Evolutionary conservation across 352 stramenopile species (phyloP), one percentile per base, ranked within the genome.

Genomic region (Pythium chondricola): DNA sequence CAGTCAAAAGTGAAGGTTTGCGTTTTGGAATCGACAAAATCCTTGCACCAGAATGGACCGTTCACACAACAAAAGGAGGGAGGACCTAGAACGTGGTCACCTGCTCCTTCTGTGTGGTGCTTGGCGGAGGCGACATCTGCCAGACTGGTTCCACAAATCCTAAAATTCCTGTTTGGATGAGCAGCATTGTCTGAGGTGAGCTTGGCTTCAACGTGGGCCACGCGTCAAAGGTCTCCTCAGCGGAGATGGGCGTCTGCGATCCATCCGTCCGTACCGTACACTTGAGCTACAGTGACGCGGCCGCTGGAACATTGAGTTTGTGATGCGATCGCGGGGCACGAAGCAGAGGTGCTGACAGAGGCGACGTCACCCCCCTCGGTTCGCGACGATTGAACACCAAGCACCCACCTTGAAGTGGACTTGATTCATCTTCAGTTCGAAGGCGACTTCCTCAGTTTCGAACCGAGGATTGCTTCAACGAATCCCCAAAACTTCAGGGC

Each of bases 311-410:
- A 20, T 25, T 20, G 27, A 44, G 24, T 20, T 35, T 40, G 9
- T 24, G 27, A 29, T 30, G 35, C 44, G 36, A 20, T 22, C 20
- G 27, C 36, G 14, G 14, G 38, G 29, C 48, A 37, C 41, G 48
- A 56, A 48, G 30, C 30, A 17, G 40, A 56, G 31, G 20, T 36
- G 3, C 29, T 56, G 48, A 56, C 48, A 25, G 14, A 48, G 48
- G 48, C 48, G 48, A 56, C 48, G 48, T 56, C 48, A 56, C 32
- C 14, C 2, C 18, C 9, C 30, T 16, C 21, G 43, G 31, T 51
- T 51, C 31, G 43, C 43, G 18, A 33, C 13, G 3, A 20, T 42
- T 42, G 36, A 42, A 42, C 36, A 42, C 36, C 36, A 51, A 51
- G 43, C 43, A 51, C n/a, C 43, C 31, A 51, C 25, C 17, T 42